Conservation (phyloP, 176 grass and related monocot species). For the Oryza officinalis region DNA sequence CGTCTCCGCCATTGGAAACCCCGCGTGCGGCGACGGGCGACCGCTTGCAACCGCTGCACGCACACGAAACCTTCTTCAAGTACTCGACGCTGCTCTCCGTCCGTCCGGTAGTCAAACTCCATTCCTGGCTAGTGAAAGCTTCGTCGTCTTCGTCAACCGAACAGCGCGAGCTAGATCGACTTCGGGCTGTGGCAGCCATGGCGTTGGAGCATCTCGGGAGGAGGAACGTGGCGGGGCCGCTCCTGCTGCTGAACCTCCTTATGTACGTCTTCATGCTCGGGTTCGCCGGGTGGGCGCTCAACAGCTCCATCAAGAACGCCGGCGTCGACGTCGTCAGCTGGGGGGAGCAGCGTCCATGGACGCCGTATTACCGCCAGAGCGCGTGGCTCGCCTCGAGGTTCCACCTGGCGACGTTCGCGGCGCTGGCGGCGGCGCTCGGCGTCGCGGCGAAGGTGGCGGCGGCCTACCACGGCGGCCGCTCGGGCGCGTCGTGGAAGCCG, state of each 20-base stretch:
- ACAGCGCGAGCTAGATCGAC: too few species aligned
- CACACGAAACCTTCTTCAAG: constrained; percentile 17
- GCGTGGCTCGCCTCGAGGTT: constrained; percentile 26
- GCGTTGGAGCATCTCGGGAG: constrained; percentile 6
- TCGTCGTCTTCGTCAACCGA: neutral
- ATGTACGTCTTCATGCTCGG: constrained; percentile 47
- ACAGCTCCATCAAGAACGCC: constrained; percentile 29
- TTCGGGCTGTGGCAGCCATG: neutral
- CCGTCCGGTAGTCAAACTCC: neutral
- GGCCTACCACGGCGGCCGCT: constrained; percentile 43
- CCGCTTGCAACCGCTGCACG: neutral
- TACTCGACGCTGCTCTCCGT: neutral
- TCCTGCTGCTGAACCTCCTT: constrained; percentile 51
- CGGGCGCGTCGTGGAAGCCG: constrained; percentile 13
- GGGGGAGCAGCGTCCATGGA: neutral
- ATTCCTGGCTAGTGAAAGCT: too few species aligned
- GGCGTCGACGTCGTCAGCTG: too few species aligned
- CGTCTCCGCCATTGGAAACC: neutral
- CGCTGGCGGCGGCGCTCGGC: constrained; percentile 44
- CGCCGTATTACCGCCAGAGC: neutral
- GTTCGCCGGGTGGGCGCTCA: constrained; percentile 45
- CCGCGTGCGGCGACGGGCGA: neutral
- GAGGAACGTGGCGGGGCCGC: constrained; percentile 34
- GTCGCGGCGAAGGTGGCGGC: constrained; percentile 40
- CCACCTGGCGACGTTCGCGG: constrained; percentile 46